Conservation (phyloP, 805 yeast species). For the Scheffersomyces lignosus region DNA sequence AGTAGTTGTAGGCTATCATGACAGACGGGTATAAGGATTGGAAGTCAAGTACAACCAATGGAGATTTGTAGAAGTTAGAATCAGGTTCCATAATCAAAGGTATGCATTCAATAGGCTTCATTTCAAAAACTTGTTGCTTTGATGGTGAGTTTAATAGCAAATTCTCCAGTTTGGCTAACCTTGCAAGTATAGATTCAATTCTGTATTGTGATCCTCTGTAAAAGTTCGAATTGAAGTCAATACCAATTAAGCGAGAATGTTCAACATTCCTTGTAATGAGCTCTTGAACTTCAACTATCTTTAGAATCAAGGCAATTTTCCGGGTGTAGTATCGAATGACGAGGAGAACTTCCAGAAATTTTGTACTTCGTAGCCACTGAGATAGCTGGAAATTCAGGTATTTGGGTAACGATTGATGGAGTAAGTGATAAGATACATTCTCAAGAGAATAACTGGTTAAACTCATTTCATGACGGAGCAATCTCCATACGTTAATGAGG, state of each 20-base stretch:
- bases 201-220: conserved; percentile 93
- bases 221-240: conserved; percentile 84
- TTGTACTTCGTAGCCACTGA: conserved; percentile 23
- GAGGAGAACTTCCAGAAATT: conserved; percentile 38
- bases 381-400: conserved; percentile 52
- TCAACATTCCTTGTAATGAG: conserved; percentile 71
- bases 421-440: conserved; percentile 64
- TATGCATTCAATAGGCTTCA: conserved; percentile 81
- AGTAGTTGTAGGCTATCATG: conserved; percentile 86
- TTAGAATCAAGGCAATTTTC: conserved; percentile 43
- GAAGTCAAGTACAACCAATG: conserved; percentile 86
- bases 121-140: conserved; percentile 75
- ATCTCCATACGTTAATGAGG: conserved; percentile 81
- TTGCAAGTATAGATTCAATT: conserved; percentile 78
- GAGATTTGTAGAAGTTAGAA: conserved; percentile 81
- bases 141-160: conserved; percentile 75
- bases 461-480: conserved; percentile 60
- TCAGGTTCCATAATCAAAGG: conserved; percentile 94
- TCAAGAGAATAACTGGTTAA: conserved; percentile 74
- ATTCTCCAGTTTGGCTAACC: conserved; percentile 78
- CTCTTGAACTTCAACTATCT: conserved; percentile 61
- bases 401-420: conserved; percentile 69
- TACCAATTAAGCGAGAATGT: conserved; percentile 81
- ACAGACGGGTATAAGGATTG: conserved; percentile 93
- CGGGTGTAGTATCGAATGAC: conserved; percentile 48